Evolutionary conservation across 1,284 basidiomycete species (phyloP), one percentile per base, ranked within the genome.

Genomic region (Malassezia arunalokei): DNA sequence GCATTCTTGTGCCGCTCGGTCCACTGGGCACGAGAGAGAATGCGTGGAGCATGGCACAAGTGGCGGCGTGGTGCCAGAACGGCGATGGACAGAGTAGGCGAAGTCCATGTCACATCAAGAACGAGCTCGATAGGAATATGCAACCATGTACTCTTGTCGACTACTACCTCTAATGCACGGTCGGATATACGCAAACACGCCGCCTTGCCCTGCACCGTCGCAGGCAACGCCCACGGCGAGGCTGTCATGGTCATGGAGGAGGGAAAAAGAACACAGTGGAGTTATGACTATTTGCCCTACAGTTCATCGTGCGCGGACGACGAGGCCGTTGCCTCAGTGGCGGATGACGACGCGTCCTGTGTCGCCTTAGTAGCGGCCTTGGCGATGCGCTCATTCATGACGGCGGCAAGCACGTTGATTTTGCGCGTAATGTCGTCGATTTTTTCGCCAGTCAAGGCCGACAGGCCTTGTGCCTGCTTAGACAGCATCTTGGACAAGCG

Each of bases 371-470:
- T 55, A 5, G 63, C 63, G 28, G 56, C 57, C 31, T 54, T 56
- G 38, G 56, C 60, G 31, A 66, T 63, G 11, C 57, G 43, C 51
- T 60, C 58, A 54, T 65, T 66, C 47, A 57, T 76, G 69, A 94
- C 92, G 0, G 86, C 81, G 8, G 77, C 74, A 49, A 94, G 81
- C 62, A 94, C 81, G 76, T 96, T 96, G 47, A 80, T 79, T 78
- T 91, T 92, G 74, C 86, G 81, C 76, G 88, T 86, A 66, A 96
- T 82, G 77, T 96, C 89, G 74, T 98, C 92, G 40, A 91, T 77
- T 76, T 96, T 95, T 47, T 79, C 75, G 0, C 80, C 78, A 5
- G 84, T 79, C 38, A 95, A 76, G 33, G 78, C 49, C 40, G 55
- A 56, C 6, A 58, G 56, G 27, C 67, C 68, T 15, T 61, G 51